Conservation (phyloP, 352 stramenopile species). For the Phytopythium helicoides region DNA sequence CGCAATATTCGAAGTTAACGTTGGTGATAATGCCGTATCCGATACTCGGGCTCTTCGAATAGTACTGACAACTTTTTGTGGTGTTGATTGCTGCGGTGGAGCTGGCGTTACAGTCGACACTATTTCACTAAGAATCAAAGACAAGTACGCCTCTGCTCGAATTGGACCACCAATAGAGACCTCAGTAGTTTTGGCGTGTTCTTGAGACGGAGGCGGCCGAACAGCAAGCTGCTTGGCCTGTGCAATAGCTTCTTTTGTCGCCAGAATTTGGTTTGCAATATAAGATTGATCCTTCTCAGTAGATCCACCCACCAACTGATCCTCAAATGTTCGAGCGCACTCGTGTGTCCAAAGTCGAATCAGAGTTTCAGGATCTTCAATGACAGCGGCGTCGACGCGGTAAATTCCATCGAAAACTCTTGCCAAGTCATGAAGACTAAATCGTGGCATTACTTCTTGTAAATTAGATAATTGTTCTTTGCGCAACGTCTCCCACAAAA, state of each 20-base stretch:
- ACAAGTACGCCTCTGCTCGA: background rate
- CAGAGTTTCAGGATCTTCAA: slow-evolving; percentile 43
- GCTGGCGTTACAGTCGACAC: background rate
- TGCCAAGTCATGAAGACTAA: slow-evolving; percentile 47
- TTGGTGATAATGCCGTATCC: background rate
- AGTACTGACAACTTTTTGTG: too few species aligned
- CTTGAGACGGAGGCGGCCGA: background rate
- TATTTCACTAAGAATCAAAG: background rate
- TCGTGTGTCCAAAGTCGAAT: slow-evolving; percentile 56
- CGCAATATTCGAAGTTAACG: background rate
- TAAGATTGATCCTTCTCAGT: background rate
- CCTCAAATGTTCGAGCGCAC: slow-evolving; percentile 27
- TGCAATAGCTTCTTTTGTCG: slow-evolving; percentile 9
- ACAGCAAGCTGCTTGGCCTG: slow-evolving; percentile 3
- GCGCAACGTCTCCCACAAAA: slow-evolving; percentile 54
- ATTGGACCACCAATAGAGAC: too few species aligned
- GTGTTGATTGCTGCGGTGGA: background rate
- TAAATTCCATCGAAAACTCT: slow-evolving; percentile 50
- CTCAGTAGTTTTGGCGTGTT: too few species aligned
- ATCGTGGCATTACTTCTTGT: slow-evolving; percentile 1
- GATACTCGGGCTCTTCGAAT: background rate
- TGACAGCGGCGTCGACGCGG: slow-evolving; percentile 23
- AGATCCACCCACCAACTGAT: background rate
- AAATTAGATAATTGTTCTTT: background rate
- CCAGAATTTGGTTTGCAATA: slow-evolving; percentile 14